phyloP scores from a whole-genome alignment of 2,329 filamentous ascomycete species.

The Penicillium polonicum region DNA sequence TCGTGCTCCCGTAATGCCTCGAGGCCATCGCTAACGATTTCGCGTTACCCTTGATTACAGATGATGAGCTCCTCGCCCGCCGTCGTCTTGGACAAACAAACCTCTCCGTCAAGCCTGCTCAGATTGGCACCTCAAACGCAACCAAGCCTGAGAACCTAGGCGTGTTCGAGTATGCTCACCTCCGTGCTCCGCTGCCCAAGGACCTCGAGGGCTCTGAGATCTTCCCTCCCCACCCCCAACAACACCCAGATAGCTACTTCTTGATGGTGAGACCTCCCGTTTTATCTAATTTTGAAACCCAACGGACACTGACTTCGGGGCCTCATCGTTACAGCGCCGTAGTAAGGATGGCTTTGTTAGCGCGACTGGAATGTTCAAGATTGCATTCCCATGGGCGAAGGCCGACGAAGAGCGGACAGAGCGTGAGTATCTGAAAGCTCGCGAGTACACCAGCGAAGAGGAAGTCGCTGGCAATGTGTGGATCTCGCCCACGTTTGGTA shows the following conservation, averaged over 20 bases:
- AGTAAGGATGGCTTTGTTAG: conserved; percentile 66
- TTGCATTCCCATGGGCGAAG: conserved; percentile 65
- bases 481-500: conserved; percentile 77
- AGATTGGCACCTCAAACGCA: conserved; percentile 68
- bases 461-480: conserved; percentile 97
- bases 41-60: conserved; percentile 43
- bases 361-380: conserved; percentile 70
- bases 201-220: conserved; percentile 86
- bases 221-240: conserved; percentile 69
- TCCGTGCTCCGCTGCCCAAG: conserved; percentile 87
- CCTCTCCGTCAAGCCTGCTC: conserved; percentile 76
- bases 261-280: conserved; percentile 66
- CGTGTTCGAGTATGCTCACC: conserved; percentile 91
- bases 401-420: conserved; percentile 58
- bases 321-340: conserved; percentile 49
- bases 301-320: background rate
- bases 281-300: background rate
- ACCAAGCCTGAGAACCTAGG: conserved; percentile 72
- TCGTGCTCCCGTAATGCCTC: conserved; percentile 8
- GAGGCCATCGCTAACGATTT: conserved; percentile 18
- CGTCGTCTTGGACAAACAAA: conserved; percentile 91
- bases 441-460: conserved; percentile 77
- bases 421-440: conserved; percentile 75
- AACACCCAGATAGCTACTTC: conserved; percentile 85
- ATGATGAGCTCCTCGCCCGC: conserved; percentile 72